phyloP scores from a whole-genome alignment of 371 early-diverging fungal species.

The Syncephalastrum contaminatum region DNA sequence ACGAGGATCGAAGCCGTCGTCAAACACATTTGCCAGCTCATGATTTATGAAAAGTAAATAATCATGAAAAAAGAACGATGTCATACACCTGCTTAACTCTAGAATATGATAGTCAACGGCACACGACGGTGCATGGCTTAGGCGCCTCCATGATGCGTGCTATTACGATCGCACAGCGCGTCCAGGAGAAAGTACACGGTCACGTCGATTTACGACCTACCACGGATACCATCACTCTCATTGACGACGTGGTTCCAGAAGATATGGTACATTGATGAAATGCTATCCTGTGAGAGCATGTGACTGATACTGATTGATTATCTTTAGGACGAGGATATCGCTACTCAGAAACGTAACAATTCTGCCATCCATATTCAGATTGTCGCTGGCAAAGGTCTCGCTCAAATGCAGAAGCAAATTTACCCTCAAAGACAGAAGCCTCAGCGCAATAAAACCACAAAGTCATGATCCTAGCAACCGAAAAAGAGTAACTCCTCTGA shows the following conservation, averaged over 20 bases:
- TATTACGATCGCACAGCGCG: slow-evolving; percentile 50
- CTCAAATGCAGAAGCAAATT: too few species aligned
- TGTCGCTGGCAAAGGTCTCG: slow-evolving; percentile 18
- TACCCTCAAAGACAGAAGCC: too few species aligned
- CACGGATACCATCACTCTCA: slow-evolving; percentile 49
- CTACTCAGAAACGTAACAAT: slow-evolving; percentile 33
- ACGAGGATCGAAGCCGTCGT: slow-evolving; percentile 37
- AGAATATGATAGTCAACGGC: slow-evolving; percentile 24
- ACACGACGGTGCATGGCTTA: slow-evolving; percentile 65
- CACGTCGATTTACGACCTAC: slow-evolving; percentile 47
- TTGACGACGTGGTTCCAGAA: slow-evolving; percentile 58
- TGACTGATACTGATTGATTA: background rate
- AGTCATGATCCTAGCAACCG: too few species aligned
- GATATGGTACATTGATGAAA: slow-evolving; percentile 30
- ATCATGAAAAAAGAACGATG: background rate
- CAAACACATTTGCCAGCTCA: slow-evolving; percentile 43
- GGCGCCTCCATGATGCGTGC: slow-evolving; percentile 68
- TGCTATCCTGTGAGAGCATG: background rate
- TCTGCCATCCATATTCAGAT: slow-evolving; percentile 43
- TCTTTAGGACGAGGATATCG: slow-evolving; percentile 37
- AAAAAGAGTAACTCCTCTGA: too few species aligned
- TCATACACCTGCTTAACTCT: background rate
- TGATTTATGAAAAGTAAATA: slow-evolving; percentile 42
- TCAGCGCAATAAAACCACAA: too few species aligned
- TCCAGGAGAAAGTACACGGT: slow-evolving; percentile 42